Base-by-base conservation (phyloP, 441 rosid genomes). In the Geranium incanum region DNA sequence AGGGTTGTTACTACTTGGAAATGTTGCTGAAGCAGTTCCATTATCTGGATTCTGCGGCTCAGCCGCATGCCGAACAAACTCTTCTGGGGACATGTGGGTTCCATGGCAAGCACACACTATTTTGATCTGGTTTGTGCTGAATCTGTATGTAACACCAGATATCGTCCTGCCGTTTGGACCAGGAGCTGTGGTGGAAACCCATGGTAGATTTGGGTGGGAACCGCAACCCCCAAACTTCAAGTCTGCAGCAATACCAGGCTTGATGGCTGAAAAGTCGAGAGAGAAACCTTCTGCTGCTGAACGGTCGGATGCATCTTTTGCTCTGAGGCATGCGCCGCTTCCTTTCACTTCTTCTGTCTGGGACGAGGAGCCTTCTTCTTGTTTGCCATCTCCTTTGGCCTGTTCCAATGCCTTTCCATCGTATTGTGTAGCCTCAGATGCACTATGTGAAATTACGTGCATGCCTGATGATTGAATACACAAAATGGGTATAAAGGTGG, bases 91-190 rank as follows among this genome's bases (percentile, higher is more conserved):
- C 95, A 92, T 84, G 73, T 94, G 99, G 7, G 78, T 70, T 70
- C 99, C 86, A n/a, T 92, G 97, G 73, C 99, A 94, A 73, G 97
- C 97, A 19, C 97, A 94, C n/a, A 94, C 97, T 7, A 94, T 92
- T 80, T 78, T 84, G 72, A 94, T 86, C 81, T 87, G 91, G 80
- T 82, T 88, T 7, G 88, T 73, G 13, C 83, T 90, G 86, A 68
- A 94, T 71, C 80, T 77, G 77, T 92, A 94, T 9, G 97, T 85
- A 13, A 94, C 99, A 67, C 97, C 99, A 0, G 97, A 94, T 71
- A 94, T 92, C n/a, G 97, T 88, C 78, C 87, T 78, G 2, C 97
- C 97, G 15, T 94, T 85, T 5, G 93, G 94, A 57, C 95, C 97
- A 63, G 89, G 83, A 6, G 88, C 95, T 0, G 92, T 92, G 76